Evolutionary conservation across 2,329 filamentous ascomycete species (phyloP), one percentile per base, ranked within the genome.

Genomic region (Aquanectria penicillioides): DNA sequence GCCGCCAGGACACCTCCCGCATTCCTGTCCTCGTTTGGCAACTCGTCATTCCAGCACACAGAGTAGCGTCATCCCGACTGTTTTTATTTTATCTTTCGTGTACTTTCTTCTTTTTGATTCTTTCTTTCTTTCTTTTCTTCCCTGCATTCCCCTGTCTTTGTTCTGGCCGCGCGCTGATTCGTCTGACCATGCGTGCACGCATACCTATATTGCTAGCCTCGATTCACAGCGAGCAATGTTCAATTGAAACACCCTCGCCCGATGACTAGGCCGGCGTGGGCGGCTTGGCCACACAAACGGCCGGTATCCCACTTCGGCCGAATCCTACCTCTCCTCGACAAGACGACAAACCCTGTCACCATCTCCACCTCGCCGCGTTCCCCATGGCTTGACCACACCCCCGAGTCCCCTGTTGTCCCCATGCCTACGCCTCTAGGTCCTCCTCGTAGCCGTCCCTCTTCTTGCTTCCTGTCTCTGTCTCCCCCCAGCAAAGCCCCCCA

Each of bases 1-100:
- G 62, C 66, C 64, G 65, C 59, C 37, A 66, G 57, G 36, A 57
- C 51, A 55, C 50, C 26, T 62, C 48, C 64, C 59, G 65, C 62
- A 59, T 64, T 62, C 62, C 65, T 52, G 52, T 47, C 37, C 29
- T 23, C 13, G 25, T 25, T 17, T 29, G 36, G 33, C 25, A 12
- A 43, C 17, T 43, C 34, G 36, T 49, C 53, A 37, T 43, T 31
- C 48, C 34, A 29, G n/a, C n/a, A n/a, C n/a, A n/a, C n/a, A n/a
- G n/a, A n/a, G n/a, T n/a, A n/a, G n/a, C n/a, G n/a, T n/a, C n/a
- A 18, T 40, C 13, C 5, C 4, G 12, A 41, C 15, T 11, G 23
- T 7, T 13, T 6, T n/a, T 17, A 5, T 18, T 12, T 3, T n/a
- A 3, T 17, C 7, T 26, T 26, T n/a, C 38, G 23, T 26, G 23